Percentiles rank a stretch among this genome's conserved stretches.
Evolutionary conservation across 2,329 filamentous ascomycete species (phyloP).

Genomic region (Sporothrix luriei): DNA sequence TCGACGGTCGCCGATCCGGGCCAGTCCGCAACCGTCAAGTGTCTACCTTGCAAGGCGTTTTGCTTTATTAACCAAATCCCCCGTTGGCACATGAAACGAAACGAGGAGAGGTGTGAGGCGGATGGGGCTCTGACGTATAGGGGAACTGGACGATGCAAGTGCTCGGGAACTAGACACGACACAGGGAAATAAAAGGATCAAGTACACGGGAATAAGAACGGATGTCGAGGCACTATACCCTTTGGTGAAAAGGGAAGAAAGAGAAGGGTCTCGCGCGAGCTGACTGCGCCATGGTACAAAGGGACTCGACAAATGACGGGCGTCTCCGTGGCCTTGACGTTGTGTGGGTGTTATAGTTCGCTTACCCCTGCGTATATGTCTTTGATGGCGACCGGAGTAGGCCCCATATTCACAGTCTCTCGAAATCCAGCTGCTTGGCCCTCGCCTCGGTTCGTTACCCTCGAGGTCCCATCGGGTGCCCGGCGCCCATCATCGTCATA

Average conservation of each 20-base stretch:
- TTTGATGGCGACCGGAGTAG: constrained; percentile 15
- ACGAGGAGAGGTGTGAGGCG: neutral
- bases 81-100: constrained; percentile 12
- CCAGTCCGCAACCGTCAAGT: constrained; percentile 11
- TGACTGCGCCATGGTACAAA: neutral
- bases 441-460: neutral
- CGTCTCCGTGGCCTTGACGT: neutral
- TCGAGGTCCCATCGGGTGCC: neutral
- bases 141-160: neutral
- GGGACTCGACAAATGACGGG: neutral
- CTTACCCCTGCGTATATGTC: constrained; percentile 14
- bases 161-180: too few relatives aligned
- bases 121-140: neutral
- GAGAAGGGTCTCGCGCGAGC: neutral
- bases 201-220: neutral
- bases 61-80: neutral
- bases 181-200: neutral
- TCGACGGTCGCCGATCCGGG: neutral
- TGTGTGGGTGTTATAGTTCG: neutral
- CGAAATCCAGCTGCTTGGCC: neutral
- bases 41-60: neutral
- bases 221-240: neutral
- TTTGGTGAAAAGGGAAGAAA: neutral
- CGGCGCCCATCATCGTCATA: neutral
- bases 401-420: neutral